Evolutionary conservation across 345 rosid genomes (phyloP).

Genomic region (Syzygium oleosum): DNA sequence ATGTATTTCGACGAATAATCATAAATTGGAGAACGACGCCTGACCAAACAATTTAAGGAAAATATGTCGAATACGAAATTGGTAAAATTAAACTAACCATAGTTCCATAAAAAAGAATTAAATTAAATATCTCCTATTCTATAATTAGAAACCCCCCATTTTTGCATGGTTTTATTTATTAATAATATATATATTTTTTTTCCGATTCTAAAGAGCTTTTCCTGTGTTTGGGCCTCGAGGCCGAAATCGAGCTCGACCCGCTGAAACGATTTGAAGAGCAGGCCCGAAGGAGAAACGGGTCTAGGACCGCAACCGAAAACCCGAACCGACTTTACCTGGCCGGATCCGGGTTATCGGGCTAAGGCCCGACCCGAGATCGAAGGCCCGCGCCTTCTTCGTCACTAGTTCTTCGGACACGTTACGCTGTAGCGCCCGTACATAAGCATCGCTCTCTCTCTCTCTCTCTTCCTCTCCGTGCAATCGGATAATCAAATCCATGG

Average conservation of each 20-base stretch:
- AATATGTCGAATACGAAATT: rapidly evolving
- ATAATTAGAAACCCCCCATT: background rate
- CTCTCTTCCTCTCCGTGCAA: background rate
- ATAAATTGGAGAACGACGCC: background rate
- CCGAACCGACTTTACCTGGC: background rate
- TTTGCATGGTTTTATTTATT: background rate
- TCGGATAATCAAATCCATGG: slow-evolving; percentile 31
- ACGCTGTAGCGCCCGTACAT: background rate
- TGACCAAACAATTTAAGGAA: background rate
- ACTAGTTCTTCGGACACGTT: background rate
- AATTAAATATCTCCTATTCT: background rate
- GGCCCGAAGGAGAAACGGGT: background rate
- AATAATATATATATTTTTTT: background rate
- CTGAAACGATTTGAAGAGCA: background rate
- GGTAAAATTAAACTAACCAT: background rate
- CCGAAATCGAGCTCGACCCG: background rate
- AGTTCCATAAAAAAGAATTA: background rate
- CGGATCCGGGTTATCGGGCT: background rate
- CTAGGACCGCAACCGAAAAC: background rate
- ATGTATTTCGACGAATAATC: background rate
- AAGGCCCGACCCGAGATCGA: background rate
- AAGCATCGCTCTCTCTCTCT: background rate
- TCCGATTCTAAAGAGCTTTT: background rate
- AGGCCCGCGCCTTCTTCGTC: background rate
- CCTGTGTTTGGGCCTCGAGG: background rate